Evolutionary conservation across 495 filamentous ascomycete genomes (phyloP).

Genomic region (Trichocladium uniseriatum): DNA sequence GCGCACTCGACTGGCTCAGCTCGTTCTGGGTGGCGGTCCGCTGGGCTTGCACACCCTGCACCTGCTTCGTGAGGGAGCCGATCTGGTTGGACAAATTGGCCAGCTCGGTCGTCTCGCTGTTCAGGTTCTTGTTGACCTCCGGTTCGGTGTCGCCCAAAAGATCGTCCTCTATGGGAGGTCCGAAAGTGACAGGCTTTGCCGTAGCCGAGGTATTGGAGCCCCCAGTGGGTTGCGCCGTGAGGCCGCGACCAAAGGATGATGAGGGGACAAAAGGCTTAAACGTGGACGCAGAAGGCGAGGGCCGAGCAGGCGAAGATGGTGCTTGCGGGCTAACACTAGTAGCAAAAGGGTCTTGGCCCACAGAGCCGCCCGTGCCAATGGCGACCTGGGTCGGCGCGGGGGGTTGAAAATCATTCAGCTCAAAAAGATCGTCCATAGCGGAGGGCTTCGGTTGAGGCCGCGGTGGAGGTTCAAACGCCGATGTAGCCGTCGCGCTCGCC

Average conservation of each 20-base stretch:
- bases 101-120: constrained; percentile 82
- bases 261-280: constrained; percentile 90
- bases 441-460: constrained; percentile 51
- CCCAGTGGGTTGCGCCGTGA: constrained; percentile 72
- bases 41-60: constrained; percentile 81
- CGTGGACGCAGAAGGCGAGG: constrained; percentile 40
- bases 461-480: constrained; percentile 34
- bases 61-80: constrained; percentile 78
- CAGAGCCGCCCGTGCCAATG: constrained; percentile 64
- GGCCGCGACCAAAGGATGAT: constrained; percentile 77
- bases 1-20: constrained; percentile 62
- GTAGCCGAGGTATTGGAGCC: constrained; percentile 47
- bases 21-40: constrained; percentile 67
- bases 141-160: constrained; percentile 90
- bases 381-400: constrained; percentile 49
- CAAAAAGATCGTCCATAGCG: constrained; percentile 85
- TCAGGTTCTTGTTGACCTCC: constrained; percentile 78
- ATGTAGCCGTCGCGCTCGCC: constrained; percentile 31
- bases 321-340: constrained; percentile 36
- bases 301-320: constrained; percentile 44
- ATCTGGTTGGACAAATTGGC: constrained; percentile 96
- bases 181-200: constrained; percentile 5
- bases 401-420: constrained; percentile 60
- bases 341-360: constrained; percentile 49
- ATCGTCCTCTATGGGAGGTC: constrained; percentile 54